phyloP scores from a whole-genome alignment of 1,284 basidiomycete genomes.

The Fomitiporia mediterranea region DNA sequence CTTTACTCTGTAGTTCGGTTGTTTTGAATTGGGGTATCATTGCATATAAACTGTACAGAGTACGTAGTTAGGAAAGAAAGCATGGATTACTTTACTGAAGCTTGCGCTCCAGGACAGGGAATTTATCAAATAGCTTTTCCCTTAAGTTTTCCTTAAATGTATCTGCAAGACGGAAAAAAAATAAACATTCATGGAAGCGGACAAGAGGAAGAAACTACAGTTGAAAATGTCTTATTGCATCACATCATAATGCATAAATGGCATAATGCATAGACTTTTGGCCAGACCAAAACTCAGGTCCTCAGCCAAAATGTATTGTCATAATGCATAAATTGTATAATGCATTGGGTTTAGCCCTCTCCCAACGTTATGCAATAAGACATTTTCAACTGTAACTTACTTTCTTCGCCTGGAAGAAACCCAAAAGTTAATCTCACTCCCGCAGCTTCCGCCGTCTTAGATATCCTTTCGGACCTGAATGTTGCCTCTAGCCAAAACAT shows the following conservation, averaged over 20 bases:
- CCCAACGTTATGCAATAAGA: too few relatives aligned
- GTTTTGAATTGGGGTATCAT: neutral
- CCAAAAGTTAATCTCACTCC: neutral
- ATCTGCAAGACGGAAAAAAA: neutral
- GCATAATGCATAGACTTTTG: too few relatives aligned
- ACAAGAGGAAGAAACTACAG: too few relatives aligned
- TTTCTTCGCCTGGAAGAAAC: constrained; percentile 1
- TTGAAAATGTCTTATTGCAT: too few relatives aligned
- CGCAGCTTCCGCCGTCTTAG: neutral
- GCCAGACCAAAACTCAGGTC: too few relatives aligned
- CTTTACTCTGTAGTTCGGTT: neutral
- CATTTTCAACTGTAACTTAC: neutral
- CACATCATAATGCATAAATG: too few relatives aligned
- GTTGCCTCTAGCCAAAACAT: neutral
- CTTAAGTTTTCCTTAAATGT: neutral
- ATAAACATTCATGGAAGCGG: too few relatives aligned
- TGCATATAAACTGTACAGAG: neutral
- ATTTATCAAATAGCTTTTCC: neutral
- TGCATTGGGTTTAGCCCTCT: too few relatives aligned
- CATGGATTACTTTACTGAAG: neutral
- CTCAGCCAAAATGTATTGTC: too few relatives aligned
- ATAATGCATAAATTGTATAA: too few relatives aligned
- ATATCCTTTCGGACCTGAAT: neutral
- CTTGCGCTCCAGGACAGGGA: neutral
- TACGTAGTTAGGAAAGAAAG: too few relatives aligned